Evolutionary conservation across 805 yeast genomes (phyloP).

Genomic region (Nakazawaea siamensis): DNA sequence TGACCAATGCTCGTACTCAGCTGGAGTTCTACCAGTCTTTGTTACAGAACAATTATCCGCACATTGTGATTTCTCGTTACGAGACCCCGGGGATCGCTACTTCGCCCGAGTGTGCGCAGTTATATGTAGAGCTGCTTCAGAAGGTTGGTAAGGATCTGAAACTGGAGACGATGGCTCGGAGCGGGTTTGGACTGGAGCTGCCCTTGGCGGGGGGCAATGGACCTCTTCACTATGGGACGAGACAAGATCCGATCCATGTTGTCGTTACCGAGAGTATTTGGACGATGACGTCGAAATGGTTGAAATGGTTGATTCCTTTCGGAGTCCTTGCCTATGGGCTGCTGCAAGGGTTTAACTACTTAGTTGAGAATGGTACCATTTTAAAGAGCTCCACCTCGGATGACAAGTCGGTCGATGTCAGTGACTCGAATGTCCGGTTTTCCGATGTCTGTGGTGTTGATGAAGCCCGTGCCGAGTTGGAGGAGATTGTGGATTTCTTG

Average conservation of each 20-base stretch:
- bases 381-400: conserved; percentile 65
- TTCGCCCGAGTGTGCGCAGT: conserved; percentile 66
- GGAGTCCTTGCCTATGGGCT: conserved; percentile 76
- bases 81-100: conserved; percentile 92
- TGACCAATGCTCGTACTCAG: conserved; percentile 63
- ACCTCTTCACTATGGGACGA: conserved; percentile 39
- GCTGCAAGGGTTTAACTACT: conserved; percentile 67
- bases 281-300: conserved; percentile 75
- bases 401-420: conserved; percentile 76
- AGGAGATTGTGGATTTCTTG: conserved; percentile 95
- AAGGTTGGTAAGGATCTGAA: conserved; percentile 71
- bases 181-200: conserved; percentile 12
- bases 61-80: conserved; percentile 86
- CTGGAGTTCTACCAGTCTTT: conserved; percentile 76
- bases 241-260: conserved; percentile 88
- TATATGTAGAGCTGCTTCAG: conserved; percentile 76
- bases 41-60: conserved; percentile 83
- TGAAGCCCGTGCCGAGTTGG: conserved; percentile 95
- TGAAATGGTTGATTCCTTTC: conserved; percentile 79
- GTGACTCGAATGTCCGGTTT: conserved; percentile 80
- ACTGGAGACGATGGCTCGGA: conserved; percentile 57
- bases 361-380: conserved; percentile 78
- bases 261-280: conserved; percentile 79
- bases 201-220: conserved; percentile 7
- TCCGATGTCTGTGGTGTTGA: conserved; percentile 96